Percentiles rank a stretch among this genome's conserved stretches.
Evolutionary conservation across 2,329 filamentous ascomycete species (phyloP).

Genomic region (Coleophoma crateriformis): DNA sequence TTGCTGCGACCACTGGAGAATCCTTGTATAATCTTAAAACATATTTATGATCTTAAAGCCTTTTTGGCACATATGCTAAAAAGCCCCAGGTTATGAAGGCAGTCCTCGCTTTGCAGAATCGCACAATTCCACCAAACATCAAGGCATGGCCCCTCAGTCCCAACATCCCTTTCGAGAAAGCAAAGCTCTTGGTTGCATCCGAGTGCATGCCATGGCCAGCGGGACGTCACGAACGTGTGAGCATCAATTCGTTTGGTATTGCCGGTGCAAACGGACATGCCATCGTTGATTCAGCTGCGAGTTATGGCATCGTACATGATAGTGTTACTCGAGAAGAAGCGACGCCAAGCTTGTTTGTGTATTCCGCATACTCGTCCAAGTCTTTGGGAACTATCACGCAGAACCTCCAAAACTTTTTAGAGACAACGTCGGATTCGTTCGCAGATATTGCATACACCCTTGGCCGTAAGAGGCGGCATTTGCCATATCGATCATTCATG

Average conservation of each 20-base stretch:
- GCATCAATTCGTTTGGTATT: not conserved
- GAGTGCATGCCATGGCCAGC: not conserved
- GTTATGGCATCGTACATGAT: no score
- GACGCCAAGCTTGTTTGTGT: not conserved
- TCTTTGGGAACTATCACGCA: not conserved
- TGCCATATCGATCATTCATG: not conserved
- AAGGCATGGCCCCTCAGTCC: no score
- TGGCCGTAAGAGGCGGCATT: not conserved
- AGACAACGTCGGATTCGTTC: not conserved
- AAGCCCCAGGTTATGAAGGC: conserved; percentile 33
- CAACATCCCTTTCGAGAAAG: not conserved
- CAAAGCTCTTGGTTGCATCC: not conserved
- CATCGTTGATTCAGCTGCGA: no score
- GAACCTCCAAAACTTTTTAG: not conserved
- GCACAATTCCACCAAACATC: conserved; percentile 11
- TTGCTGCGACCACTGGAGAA: no score
- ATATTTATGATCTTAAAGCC: no score
- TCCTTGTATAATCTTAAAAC: no score
- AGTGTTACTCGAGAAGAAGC: no score
- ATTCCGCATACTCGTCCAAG: not conserved
- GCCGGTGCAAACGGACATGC: not conserved
- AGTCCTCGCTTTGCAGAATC: conserved; percentile 7
- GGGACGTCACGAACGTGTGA: not conserved
- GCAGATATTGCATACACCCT: conserved; percentile 3
- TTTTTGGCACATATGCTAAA: no score